Evolutionary conservation across 2,329 filamentous ascomycete genomes (phyloP), one percentile per base, ranked within the genome.

Genomic region (Bipolaris zeicola): DNA sequence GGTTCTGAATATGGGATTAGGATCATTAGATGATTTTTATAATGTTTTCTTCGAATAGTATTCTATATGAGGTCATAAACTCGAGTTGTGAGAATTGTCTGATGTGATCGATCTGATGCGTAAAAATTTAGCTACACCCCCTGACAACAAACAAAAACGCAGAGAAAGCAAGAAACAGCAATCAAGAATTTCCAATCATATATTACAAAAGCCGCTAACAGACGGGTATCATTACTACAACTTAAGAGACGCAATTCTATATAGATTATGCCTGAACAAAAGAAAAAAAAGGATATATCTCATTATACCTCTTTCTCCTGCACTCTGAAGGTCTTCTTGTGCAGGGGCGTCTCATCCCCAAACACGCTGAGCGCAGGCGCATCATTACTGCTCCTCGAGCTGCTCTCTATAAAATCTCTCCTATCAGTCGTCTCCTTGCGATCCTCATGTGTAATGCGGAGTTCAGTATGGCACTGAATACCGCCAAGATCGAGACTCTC

Each of bases 321-420:
- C 4, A 52, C 11, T 41, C 49, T 47, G 11, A 34, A 26, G 5
- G 45, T 28, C 14, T 57, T 34, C 56, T 68, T 68, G 18, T 63
- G 61, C 41, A 72, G 31, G 5, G 68, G 68, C 4, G 57, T 65
- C 41, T 72, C 70, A 47, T 72, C 70, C 0, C 63, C 70, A 57
- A 67, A 72, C 48, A 64, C 60, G n/a, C 57, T 60, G n/a, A 57
- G 51, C 39, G 44, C 22, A 16, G 57, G 53, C 28, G 57, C 60
- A 43, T 71, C 70, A 4, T 61, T 58, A 14, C 60, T 65, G 16
- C 65, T 67, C 43, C 62, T 53, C 38, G 62, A 65, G 48, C 63
- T 66, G 1, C 50, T 44, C 1, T 46, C 58, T 18, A 38, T 26
- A n/a, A 53, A 57, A 16, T 57, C 55, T 11, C 43, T 49, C 28